These are phyloP conservation scores for Crotalaria pallida DNA, from an alignment of 306 rosid species.

Conservation along the genomic window DNA sequence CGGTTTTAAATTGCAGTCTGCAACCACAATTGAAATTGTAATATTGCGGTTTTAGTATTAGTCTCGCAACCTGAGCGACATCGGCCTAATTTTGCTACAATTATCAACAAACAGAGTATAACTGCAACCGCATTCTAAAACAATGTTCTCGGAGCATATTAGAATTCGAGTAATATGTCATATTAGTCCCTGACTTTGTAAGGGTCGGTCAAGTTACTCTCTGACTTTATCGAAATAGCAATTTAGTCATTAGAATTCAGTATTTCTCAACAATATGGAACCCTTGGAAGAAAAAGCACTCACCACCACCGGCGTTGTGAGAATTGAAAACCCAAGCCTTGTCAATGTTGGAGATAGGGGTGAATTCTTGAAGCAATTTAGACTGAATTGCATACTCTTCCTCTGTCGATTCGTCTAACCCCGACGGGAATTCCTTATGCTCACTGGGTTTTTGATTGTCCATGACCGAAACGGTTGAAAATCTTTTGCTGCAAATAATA, in stretches of 20 bases:
- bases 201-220: no score
- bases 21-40: not conserved
- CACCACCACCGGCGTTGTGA: not conserved
- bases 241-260: no score
- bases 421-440: constrained; percentile 42
- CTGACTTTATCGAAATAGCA: no score
- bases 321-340: constrained; percentile 78
- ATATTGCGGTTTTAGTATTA: no score
- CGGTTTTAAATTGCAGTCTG: not conserved
- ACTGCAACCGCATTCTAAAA: not conserved
- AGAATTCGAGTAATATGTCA: no score
- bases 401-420: constrained; percentile 51
- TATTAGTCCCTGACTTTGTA: no score
- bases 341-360: constrained; percentile 54
- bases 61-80: not conserved
- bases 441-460: constrained; percentile 33
- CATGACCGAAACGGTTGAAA: constrained; percentile 41
- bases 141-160: not conserved
- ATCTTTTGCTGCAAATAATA: constrained; percentile 20
- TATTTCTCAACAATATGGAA: not conserved
- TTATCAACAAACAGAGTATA: no score
- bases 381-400: constrained; percentile 68
- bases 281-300: not conserved
- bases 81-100: not conserved
- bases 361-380: constrained; percentile 61